phyloP scores from a whole-genome alignment of 352 stramenopile genomes.

The Phytophthora fragariaefolia region DNA sequence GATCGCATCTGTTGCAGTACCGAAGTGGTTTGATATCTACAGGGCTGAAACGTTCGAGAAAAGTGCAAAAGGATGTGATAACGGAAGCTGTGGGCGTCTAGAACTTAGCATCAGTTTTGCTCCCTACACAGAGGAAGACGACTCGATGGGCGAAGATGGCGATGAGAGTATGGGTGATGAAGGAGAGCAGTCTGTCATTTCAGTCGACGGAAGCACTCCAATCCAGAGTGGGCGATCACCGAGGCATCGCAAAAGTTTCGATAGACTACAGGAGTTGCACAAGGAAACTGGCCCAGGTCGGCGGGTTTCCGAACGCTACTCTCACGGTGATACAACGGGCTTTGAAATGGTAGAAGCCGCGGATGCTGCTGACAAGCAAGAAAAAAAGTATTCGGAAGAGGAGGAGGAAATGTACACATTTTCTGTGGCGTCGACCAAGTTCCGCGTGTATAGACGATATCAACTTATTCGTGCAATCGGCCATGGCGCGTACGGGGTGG shows the following conservation, averaged over 20 bases:
- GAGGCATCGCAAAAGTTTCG: slow-evolving; percentile 79
- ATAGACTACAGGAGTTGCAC: slow-evolving; percentile 74
- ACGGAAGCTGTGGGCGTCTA: slow-evolving; percentile 57
- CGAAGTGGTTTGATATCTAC: slow-evolving; percentile 81
- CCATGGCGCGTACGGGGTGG: slow-evolving; percentile 80
- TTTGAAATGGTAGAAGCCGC: slow-evolving; percentile 31
- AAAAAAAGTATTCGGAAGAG: slow-evolving; percentile 20
- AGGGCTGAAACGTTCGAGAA: slow-evolving; percentile 59
- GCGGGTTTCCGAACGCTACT: slow-evolving; percentile 41
- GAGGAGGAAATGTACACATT: slow-evolving; percentile 86
- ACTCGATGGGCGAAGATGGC: slow-evolving; percentile 43
- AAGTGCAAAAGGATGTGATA: slow-evolving; percentile 20
- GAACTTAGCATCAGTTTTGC: slow-evolving; percentile 86
- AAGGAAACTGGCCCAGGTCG: slow-evolving; percentile 68
- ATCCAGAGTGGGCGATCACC: slow-evolving; percentile 37
- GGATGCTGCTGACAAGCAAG: slow-evolving; percentile 19
- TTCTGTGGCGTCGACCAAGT: slow-evolving; percentile 84
- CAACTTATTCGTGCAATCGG: slow-evolving; percentile 85
- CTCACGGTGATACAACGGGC: slow-evolving; percentile 25
- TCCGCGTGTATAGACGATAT: slow-evolving; percentile 84
- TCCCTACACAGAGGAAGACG: slow-evolving; percentile 63
- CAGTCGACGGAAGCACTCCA: slow-evolving; percentile 23
- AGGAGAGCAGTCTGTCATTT: slow-evolving; percentile 29
- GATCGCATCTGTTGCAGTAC: slow-evolving; percentile 71
- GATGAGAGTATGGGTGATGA: slow-evolving; percentile 34